phyloP scores from a whole-genome alignment of 2,329 filamentous ascomycete genomes.

The Cytospora piceae region DNA sequence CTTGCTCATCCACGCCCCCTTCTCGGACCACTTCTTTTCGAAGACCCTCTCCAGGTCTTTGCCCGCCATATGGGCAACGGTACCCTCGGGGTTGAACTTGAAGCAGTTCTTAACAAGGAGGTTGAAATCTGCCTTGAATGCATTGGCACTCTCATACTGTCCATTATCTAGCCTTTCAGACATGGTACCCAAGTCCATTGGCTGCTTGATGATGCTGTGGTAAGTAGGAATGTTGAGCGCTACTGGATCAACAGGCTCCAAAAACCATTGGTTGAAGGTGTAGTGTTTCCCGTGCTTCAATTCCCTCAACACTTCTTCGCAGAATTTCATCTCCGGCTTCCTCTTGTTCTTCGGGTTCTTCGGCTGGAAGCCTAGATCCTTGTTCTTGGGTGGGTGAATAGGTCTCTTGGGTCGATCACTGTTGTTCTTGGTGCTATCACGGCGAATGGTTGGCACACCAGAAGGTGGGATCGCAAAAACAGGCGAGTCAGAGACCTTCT shows the following conservation, averaged over 20 bases:
- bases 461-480: slow-evolving; percentile 75
- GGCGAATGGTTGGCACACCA: slow-evolving; percentile 79
- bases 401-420: slow-evolving; percentile 86
- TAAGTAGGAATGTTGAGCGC: slow-evolving; percentile 93
- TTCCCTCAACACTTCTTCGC: slow-evolving; percentile 78
- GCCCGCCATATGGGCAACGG: slow-evolving; percentile 73
- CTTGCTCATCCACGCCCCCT: slow-evolving; percentile 78
- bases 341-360: slow-evolving; percentile 93
- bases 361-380: slow-evolving; percentile 85
- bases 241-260: slow-evolving; percentile 87
- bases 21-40: slow-evolving; percentile 74
- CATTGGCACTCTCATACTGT: slow-evolving; percentile 79
- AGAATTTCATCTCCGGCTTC: slow-evolving; percentile 88
- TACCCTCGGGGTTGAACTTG: slow-evolving; percentile 80
- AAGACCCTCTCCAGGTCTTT: slow-evolving; percentile 76
- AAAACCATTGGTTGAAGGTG: slow-evolving; percentile 72
- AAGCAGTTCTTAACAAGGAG: slow-evolving; percentile 89
- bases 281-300: slow-evolving; percentile 75
- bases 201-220: slow-evolving; percentile 91
- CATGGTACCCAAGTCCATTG: slow-evolving; percentile 93
- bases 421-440: slow-evolving; percentile 78
- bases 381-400: slow-evolving; percentile 87
- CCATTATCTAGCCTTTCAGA: slow-evolving; percentile 74
- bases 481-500: slow-evolving; percentile 43
- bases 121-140: slow-evolving; percentile 82